Evolutionary conservation across 176 grass and related monocot genomes (phyloP).

Genomic region (Zoysia japonica): DNA sequence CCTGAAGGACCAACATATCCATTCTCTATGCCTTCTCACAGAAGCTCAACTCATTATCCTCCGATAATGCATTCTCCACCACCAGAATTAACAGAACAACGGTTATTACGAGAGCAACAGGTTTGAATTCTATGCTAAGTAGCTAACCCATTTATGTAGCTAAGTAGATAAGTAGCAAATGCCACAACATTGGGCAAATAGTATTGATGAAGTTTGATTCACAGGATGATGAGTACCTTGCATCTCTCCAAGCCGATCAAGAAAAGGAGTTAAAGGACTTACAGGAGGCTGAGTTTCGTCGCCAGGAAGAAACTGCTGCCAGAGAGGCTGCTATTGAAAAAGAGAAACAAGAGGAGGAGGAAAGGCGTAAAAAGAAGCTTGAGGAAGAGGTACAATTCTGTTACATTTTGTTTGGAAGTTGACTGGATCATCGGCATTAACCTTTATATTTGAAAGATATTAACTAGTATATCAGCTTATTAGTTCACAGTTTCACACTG

Average conservation of each 20-base stretch:
- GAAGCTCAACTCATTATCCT: constrained; percentile 47
- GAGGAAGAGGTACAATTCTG: constrained; percentile 78
- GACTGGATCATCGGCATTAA: constrained; percentile 26
- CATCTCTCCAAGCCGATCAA: constrained; percentile 87
- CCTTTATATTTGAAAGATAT: constrained; percentile 33
- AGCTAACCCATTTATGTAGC: not conserved
- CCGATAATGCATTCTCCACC: constrained; percentile 52
- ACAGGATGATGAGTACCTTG: constrained; percentile 97
- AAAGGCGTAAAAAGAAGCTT: constrained; percentile 67
- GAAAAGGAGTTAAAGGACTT: constrained; percentile 84
- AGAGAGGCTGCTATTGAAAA: constrained; percentile 69
- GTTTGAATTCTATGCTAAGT: constrained; percentile 38
- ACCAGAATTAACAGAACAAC: constrained; percentile 75
- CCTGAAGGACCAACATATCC: constrained; percentile 68
- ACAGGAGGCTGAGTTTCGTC: constrained; percentile 66
- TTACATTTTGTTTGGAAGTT: constrained; percentile 28
- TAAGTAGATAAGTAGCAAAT: not conserved
- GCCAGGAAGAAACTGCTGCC: constrained; percentile 54
- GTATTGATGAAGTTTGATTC: constrained; percentile 36
- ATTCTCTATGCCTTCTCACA: constrained; percentile 59
- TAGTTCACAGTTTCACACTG: not conserved
- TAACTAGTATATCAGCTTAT: constrained; percentile 9
- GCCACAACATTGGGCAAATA: not conserved
- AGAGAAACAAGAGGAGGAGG: constrained; percentile 71
- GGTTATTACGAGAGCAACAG: constrained; percentile 89